phyloP scores from a whole-genome alignment of 1,284 basidiomycete genomes.

The Leccinum pachyderme region DNA sequence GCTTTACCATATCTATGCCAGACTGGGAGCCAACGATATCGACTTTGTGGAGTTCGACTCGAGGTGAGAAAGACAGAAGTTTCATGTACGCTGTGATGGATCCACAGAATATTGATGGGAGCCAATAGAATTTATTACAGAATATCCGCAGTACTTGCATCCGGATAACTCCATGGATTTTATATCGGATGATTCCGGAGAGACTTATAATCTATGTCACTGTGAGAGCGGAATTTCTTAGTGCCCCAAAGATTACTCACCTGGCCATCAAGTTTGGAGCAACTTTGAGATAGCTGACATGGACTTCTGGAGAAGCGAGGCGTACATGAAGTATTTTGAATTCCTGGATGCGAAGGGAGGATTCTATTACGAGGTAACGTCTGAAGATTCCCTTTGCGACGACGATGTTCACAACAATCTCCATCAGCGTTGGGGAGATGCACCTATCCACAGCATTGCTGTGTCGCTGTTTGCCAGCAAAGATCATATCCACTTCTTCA shows the following conservation, averaged over 20 bases:
- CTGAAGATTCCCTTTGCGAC: background rate
- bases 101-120: background rate
- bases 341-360: conserved; percentile 77
- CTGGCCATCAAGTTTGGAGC: conserved; percentile 61
- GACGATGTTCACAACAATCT: background rate
- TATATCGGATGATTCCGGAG: conserved; percentile 70
- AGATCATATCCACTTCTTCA: conserved; percentile 77
- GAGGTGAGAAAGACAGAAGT: conserved; percentile 42
- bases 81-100: background rate
- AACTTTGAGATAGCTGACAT: conserved; percentile 86
- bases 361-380: conserved; percentile 76
- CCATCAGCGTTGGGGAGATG: conserved; percentile 77
- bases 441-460: conserved; percentile 83
- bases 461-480: conserved; percentile 69
- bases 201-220: conserved; percentile 78
- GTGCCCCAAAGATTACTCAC: background rate
- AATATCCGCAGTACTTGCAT: conserved; percentile 66
- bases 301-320: conserved; percentile 78
- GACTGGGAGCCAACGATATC: conserved; percentile 80
- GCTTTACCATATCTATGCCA: conserved; percentile 76
- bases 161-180: conserved; percentile 74
- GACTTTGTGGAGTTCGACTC: conserved; percentile 71
- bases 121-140: conserved; percentile 60
- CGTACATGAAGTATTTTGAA: conserved; percentile 78
- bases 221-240: conserved; percentile 47